These are phyloP conservation scores for Albophoma yamanashiensis DNA, from an alignment of 2,329 filamentous ascomycete genomes.

Conservation along the genomic window DNA sequence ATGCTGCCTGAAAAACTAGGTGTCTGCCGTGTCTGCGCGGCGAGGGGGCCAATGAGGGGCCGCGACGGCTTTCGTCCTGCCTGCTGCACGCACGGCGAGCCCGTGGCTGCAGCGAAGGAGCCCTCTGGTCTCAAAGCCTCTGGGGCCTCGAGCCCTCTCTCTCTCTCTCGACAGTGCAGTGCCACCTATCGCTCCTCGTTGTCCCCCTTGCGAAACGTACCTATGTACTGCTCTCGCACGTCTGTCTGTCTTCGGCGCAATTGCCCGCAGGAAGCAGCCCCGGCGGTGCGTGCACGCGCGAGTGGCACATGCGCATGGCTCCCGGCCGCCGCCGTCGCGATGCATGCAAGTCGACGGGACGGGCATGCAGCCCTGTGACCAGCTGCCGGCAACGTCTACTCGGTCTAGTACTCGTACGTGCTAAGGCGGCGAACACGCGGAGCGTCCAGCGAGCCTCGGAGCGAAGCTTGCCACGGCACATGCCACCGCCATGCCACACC, in stretches of 20 bases:
- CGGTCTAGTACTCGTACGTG: no score
- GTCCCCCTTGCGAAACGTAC: no score
- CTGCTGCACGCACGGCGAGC: no score
- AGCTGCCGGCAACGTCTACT: background rate
- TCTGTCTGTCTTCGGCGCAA: background rate
- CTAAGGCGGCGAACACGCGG: no score
- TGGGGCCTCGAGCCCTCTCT: no score
- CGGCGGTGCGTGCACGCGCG: background rate
- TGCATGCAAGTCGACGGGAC: background rate
- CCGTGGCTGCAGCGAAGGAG: background rate
- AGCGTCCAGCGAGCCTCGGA: background rate
- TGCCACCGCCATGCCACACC: no score
- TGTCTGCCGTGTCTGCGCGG: background rate
- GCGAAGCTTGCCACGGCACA: background rate
- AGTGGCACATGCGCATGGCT: background rate
- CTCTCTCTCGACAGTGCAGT: background rate
- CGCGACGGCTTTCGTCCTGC: no score
- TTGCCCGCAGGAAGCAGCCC: background rate
- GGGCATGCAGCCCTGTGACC: background rate
- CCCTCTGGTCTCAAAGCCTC: no score
- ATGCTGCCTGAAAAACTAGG: constrained; percentile 5
- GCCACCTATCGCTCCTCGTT: no score
- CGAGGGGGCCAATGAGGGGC: background rate
- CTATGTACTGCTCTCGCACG: no score
- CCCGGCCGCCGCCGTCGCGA: no score